Conservation (phyloP, 805 yeast genomes). For the Cyberlindnera sargentensis region DNA sequence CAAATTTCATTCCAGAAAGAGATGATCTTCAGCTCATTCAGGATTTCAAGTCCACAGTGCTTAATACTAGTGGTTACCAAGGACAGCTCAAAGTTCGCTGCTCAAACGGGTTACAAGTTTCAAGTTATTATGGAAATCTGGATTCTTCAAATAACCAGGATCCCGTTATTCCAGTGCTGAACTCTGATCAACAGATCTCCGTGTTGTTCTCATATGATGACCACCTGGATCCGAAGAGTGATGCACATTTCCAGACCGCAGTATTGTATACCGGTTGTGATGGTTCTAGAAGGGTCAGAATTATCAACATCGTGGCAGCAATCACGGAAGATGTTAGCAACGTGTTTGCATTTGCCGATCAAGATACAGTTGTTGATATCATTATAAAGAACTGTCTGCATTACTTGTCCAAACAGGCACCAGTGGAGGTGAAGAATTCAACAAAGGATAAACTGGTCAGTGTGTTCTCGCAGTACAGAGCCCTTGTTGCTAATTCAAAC, state of each 20-base stretch:
- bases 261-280: conserved; percentile 69
- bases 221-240: conserved; percentile 57
- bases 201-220: conserved; percentile 75
- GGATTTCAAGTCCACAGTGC: conserved; percentile 48
- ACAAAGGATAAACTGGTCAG: conserved; percentile 48
- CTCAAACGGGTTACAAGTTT: conserved; percentile 79
- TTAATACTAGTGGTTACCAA: conserved; percentile 59
- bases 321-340: conserved; percentile 69
- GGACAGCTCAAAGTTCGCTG: conserved; percentile 80
- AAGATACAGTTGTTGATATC: conserved; percentile 52
- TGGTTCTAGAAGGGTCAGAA: conserved; percentile 80
- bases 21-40: conserved; percentile 64
- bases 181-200: conserved; percentile 57
- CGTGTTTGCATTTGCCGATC: conserved; percentile 74
- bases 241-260: conserved; percentile 89
- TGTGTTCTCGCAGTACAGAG: conserved; percentile 53
- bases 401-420: conserved; percentile 34
- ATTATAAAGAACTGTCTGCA: conserved; percentile 43
- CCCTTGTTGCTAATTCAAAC: conserved; percentile 34
- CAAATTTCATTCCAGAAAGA: conserved; percentile 55
- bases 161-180: conserved; percentile 63
- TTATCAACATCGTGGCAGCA: conserved; percentile 76
- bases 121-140: conserved; percentile 61
- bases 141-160: conserved; percentile 39
- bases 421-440: conserved; percentile 43